These are phyloP conservation scores for Hymenochaete sp. DNA, from an alignment of 1,284 basidiomycete species.

Conservation along the genomic window DNA sequence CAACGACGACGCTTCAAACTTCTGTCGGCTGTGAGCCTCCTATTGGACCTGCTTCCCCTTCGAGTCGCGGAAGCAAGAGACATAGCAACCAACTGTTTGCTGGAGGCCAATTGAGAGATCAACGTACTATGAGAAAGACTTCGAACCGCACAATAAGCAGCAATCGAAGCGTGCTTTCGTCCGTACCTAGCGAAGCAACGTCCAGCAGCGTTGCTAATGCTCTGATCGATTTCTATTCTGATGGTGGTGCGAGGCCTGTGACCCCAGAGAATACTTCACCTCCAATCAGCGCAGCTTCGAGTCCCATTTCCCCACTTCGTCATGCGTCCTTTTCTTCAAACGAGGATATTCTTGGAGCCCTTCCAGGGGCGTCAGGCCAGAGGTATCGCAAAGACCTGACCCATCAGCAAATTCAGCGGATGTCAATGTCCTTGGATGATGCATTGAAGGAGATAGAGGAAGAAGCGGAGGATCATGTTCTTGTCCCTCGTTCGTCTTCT, in stretches of 20 bases:
- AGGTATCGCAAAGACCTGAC: constrained; percentile 43
- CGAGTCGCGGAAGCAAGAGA: constrained; percentile 43
- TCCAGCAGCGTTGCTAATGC: constrained; percentile 35
- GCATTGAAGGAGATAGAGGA: constrained; percentile 60
- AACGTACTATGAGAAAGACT: constrained; percentile 51
- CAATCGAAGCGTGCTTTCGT: constrained; percentile 39
- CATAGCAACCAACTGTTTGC: constrained; percentile 80
- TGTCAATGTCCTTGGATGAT: constrained; percentile 62
- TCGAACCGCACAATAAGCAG: constrained; percentile 37
- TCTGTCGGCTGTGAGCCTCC: constrained; percentile 8
- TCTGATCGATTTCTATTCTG: constrained; percentile 36
- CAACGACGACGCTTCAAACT: constrained; percentile 13
- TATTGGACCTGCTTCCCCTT: constrained; percentile 8
- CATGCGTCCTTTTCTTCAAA: constrained; percentile 26
- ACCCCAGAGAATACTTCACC: constrained; percentile 42
- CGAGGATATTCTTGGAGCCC: constrained; percentile 18
- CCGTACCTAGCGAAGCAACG: constrained; percentile 42
- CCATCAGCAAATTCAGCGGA: constrained; percentile 47
- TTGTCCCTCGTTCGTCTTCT: constrained; percentile 45
- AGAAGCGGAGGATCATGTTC: constrained; percentile 57
- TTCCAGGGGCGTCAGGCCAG: constrained; percentile 26
- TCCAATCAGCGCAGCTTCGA: constrained; percentile 38
- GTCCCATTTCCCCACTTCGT: constrained; percentile 30
- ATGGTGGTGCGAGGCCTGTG: constrained; percentile 35
- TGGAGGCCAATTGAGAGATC: constrained; percentile 66